Evolutionary conservation across 225 moss, liverwort and hornwort species (phyloP).

Genomic region (Asterella californica): DNA sequence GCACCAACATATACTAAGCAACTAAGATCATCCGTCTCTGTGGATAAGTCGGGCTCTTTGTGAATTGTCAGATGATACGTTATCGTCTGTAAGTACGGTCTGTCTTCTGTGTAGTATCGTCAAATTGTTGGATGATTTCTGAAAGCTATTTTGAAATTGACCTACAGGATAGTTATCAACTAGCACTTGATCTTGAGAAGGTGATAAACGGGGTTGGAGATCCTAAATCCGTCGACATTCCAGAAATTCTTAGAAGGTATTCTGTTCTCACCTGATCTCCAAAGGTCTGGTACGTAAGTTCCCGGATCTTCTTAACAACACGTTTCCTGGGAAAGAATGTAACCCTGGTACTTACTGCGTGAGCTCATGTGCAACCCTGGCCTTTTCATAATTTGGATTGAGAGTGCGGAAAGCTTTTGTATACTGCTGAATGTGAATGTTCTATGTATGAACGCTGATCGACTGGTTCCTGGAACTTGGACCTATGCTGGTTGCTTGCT

Average conservation of each 20-base stretch:
- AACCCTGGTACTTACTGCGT: no score
- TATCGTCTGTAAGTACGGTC: no score
- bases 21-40: not conserved
- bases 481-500: no score
- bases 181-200: constrained; percentile 79
- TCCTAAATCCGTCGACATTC: constrained; percentile 41
- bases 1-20: no score
- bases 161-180: constrained; percentile 73
- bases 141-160: not conserved
- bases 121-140: not conserved
- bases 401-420: no score
- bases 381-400: no score
- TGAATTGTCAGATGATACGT: not conserved
- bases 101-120: not conserved
- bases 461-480: no score
- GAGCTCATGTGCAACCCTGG: no score
- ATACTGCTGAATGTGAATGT: no score
- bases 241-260: constrained; percentile 54
- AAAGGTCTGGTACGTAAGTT: not conserved
- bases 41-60: not conserved
- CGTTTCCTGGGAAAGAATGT: no score
- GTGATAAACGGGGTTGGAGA: constrained; percentile 36
- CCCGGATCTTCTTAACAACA: no score
- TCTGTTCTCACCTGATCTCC: not conserved
- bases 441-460: no score